Evolutionary conservation across 2,329 filamentous ascomycete species (phyloP), one percentile per base, ranked within the genome.

Genomic region (Colletotrichum ledebouriae): DNA sequence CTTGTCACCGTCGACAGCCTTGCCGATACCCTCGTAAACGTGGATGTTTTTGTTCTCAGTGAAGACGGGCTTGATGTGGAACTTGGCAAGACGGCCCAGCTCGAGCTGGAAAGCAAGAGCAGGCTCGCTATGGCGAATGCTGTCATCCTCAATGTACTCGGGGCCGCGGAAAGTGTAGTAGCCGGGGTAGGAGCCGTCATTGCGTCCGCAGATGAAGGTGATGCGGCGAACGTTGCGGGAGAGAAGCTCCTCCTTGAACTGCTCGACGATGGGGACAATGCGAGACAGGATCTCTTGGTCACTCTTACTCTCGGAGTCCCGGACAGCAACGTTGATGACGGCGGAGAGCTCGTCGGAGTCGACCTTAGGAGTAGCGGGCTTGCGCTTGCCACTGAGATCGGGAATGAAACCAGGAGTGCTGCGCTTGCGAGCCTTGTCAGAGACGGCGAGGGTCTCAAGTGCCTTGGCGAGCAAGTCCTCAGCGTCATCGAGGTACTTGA

Each of bases 21-120:
- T 99, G 77, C 96, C 96, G 75, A 97, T 85, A 73, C 93, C 96
- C 85, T 98, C 94, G 82, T 98, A 99, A 69, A 99, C 94, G 85
- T 99, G 96, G 72, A 99, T 98, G 82, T 97, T 98, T 78, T 97
- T 92, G 86, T 99, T 99, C 82, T 98, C 94, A 0, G 96, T 98
- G 83, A 99, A 99, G 59, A 99, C 94, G 2, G 96, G 95, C 84
- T 94, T 97, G 83, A 98, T 97, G 84, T 94, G 91, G 89, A 99
- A 99, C 84, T 98, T 98, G 76, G 92, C 92, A 34, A 99, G 89
- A 79, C 96, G 92, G 68, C 90, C 92, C 72, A 99, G 90, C 82
- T 99, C 96, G 79, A 98, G 92, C 86, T 99, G 96, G 93, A 98
- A 99, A 77, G 96, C 94, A 80, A 98, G 87, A 63, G 96, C 95